Percentiles rank a stretch among this genome's conserved stretches.
Conservation (phyloP, 257 asterid species). For the Cruciata laevipes region DNA sequence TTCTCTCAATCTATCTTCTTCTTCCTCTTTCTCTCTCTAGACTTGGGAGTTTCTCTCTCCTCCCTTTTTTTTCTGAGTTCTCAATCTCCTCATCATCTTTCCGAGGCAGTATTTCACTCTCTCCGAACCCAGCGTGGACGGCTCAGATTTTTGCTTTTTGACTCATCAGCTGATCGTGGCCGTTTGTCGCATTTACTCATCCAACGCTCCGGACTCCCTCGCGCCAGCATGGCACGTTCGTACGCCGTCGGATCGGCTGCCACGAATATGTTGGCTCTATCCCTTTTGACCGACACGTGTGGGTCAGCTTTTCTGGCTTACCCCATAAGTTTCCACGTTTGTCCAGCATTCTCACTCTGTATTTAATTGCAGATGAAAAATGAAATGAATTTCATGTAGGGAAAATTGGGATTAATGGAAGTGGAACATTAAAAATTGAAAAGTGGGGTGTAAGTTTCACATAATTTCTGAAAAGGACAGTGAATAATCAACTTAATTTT, state of each 20-base stretch:
- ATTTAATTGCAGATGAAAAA: background rate
- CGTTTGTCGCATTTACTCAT: background rate
- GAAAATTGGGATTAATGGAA: no score
- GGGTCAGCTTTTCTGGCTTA: slow-evolving; percentile 29
- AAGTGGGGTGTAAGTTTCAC: no score
- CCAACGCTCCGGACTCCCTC: background rate
- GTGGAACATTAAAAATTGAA: no score
- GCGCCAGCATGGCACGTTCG: slow-evolving; percentile 53
- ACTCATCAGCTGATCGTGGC: slow-evolving; percentile 7
- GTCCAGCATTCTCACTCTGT: background rate
- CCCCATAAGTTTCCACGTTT: slow-evolving; percentile 25
- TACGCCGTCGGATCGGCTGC: slow-evolving; percentile 31
- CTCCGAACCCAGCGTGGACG: slow-evolving; percentile 61
- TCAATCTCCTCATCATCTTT: slow-evolving; percentile 46
- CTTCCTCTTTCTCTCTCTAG: background rate
- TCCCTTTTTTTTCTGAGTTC: slow-evolving; percentile 27
- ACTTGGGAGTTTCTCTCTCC: slow-evolving; percentile 29
- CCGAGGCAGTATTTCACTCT: slow-evolving; percentile 33
- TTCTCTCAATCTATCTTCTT: slow-evolving; percentile 23
- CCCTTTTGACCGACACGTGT: slow-evolving; percentile 51
- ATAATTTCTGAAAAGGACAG: no score
- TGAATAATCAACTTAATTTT: no score
- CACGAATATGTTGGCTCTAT: background rate
- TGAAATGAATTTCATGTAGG: no score
- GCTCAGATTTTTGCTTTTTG: slow-evolving; percentile 40